Percentiles rank a stretch among this genome's conserved stretches.
Conservation (phyloP, 2,329 filamentous ascomycete species). For the Aureobasidium sp. region DNA sequence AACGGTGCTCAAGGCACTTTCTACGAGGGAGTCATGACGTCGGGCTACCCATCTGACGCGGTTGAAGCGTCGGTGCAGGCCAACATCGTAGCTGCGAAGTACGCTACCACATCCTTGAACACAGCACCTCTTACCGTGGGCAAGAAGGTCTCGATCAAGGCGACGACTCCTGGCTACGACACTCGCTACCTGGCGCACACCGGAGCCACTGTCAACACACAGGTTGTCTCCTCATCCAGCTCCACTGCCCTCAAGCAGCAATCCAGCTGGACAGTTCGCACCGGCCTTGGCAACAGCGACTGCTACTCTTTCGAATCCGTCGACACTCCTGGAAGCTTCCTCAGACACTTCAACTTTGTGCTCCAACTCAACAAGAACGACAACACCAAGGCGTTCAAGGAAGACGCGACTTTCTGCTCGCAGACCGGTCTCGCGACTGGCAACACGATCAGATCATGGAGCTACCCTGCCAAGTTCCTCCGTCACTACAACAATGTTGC, state of each 20-base stretch:
- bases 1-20: slow-evolving; percentile 48
- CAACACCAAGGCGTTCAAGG: slow-evolving; percentile 46
- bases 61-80: slow-evolving; percentile 43
- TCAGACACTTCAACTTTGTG: slow-evolving; percentile 47
- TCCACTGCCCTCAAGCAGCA: slow-evolving; percentile 41
- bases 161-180: slow-evolving; percentile 46
- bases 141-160: slow-evolving; percentile 44
- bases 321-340: slow-evolving; percentile 49
- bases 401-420: slow-evolving; percentile 57
- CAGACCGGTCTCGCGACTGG: slow-evolving; percentile 44
- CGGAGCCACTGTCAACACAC: slow-evolving; percentile 43
- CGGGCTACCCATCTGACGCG: slow-evolving; percentile 51
- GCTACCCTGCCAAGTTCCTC: slow-evolving; percentile 50
- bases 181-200: slow-evolving; percentile 48
- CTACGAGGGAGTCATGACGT: slow-evolving; percentile 56
- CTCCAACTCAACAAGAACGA: slow-evolving; percentile 45
- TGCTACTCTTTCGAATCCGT: slow-evolving; percentile 55
- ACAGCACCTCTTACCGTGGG: slow-evolving; percentile 44
- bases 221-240: slow-evolving; percentile 46
- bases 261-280: slow-evolving; percentile 45
- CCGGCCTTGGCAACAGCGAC: slow-evolving; percentile 47
- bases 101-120: slow-evolving; percentile 40
- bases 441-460: slow-evolving; percentile 48
- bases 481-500: slow-evolving; percentile 43
- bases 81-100: slow-evolving; percentile 51